Evolutionary conservation across 1,284 basidiomycete genomes (phyloP).

Genomic region (Macrocystidia cucumis): DNA sequence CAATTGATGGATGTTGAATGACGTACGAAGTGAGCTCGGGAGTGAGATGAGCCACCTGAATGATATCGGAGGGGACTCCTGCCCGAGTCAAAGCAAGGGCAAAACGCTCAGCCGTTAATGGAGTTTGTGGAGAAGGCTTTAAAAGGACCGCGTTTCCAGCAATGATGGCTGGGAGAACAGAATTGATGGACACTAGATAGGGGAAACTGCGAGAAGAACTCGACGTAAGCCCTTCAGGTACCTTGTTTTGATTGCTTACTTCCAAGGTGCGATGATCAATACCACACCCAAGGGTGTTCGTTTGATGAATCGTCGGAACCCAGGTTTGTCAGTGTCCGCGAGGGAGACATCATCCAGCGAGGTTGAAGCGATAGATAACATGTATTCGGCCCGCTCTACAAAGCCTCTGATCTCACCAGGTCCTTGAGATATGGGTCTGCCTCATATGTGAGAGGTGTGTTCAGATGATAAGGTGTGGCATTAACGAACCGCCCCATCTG

Average conservation of each 20-base stretch:
- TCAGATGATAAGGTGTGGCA: neutral
- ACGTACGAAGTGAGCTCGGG: slow-evolving; percentile 58
- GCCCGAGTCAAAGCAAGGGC: slow-evolving; percentile 60
- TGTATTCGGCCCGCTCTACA: slow-evolving; percentile 75
- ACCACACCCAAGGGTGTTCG: slow-evolving; percentile 86
- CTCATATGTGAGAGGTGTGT: neutral
- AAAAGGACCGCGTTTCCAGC: slow-evolving; percentile 86
- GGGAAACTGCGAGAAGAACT: slow-evolving; percentile 56
- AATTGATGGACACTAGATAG: slow-evolving; percentile 85
- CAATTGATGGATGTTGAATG: slow-evolving; percentile 60
- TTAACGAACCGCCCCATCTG: slow-evolving; percentile 34
- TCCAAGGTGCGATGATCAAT: slow-evolving; percentile 85
- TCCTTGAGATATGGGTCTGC: slow-evolving; percentile 73
- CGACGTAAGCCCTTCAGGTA: neutral
- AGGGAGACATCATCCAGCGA: slow-evolving; percentile 74
- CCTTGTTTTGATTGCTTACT: slow-evolving; percentile 42
- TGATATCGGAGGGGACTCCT: slow-evolving; percentile 69
- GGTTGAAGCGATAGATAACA: slow-evolving; percentile 78
- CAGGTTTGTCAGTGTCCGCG: slow-evolving; percentile 71
- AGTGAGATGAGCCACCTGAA: slow-evolving; percentile 79
- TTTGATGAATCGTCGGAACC: slow-evolving; percentile 78
- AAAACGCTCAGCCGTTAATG: slow-evolving; percentile 80
- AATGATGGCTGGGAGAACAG: slow-evolving; percentile 83
- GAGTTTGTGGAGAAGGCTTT: slow-evolving; percentile 95
- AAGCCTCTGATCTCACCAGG: slow-evolving; percentile 79